Percentiles rank a stretch among this genome's conserved stretches.
phyloP scores from a whole-genome alignment of 768 basidiomycete genomes.

The Pisolithus sp. region DNA sequence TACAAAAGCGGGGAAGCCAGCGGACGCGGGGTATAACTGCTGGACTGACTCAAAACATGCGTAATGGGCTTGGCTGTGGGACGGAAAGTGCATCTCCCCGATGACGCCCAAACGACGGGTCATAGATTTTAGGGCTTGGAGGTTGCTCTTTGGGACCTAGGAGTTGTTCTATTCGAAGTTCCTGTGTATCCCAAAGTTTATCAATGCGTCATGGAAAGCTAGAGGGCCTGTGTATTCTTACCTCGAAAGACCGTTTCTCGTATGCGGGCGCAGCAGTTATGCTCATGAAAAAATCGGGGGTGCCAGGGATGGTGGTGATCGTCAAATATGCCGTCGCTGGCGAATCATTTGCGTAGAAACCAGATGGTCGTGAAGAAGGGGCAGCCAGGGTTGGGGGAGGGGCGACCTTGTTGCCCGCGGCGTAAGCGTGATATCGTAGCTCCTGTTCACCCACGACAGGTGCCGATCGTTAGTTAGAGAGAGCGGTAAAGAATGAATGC shows the following conservation, averaged over 20 bases:
- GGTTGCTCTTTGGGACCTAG: not conserved
- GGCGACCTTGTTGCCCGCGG: conserved; percentile 27
- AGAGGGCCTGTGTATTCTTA: conserved; percentile 10
- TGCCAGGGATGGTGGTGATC: conserved; percentile 1
- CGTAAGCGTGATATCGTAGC: conserved; percentile 37
- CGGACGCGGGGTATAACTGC: not conserved
- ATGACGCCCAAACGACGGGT: conserved; percentile 23
- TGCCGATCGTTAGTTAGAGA: conserved; percentile 9
- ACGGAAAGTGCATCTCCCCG: conserved; percentile 26
- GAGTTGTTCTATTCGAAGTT: conserved; percentile 43
- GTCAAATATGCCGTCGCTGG: conserved; percentile 18
- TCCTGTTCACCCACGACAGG: conserved; percentile 30
- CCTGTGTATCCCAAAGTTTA: conserved; percentile 26
- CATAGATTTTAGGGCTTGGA: conserved; percentile 3
- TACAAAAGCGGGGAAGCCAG: not conserved
- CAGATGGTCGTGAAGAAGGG: not conserved
- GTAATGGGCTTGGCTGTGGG: conserved; percentile 13
- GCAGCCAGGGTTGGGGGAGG: conserved; percentile 1
- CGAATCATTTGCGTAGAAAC: conserved; percentile 22
- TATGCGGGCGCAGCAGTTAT: conserved; percentile 34
- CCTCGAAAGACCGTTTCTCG: conserved; percentile 45
- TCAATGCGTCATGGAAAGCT: not conserved
- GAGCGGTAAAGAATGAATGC: conserved; percentile 3
- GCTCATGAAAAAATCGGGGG: conserved; percentile 30
- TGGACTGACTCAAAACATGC: conserved; percentile 8